phyloP scores from a whole-genome alignment of 2,329 filamentous ascomycete genomes.

The Alternaria dauci region DNA sequence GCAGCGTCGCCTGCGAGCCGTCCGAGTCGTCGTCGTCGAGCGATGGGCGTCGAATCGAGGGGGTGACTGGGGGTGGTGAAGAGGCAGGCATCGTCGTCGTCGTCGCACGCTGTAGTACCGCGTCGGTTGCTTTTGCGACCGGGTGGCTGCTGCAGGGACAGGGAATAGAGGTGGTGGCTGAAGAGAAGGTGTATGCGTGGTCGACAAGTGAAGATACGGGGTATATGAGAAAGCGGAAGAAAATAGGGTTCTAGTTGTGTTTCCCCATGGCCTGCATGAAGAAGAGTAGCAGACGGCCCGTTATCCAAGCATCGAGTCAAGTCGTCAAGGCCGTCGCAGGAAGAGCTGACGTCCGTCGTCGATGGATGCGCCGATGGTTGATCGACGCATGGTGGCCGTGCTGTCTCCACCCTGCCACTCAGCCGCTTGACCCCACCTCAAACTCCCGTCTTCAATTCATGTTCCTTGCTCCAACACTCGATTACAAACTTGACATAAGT shows the following conservation, averaged over 20 bases:
- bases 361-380: slow-evolving; percentile 8
- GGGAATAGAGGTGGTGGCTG: slow-evolving; percentile 5
- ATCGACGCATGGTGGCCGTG: slow-evolving; percentile 13
- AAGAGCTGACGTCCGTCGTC: slow-evolving; percentile 12
- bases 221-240: neutral
- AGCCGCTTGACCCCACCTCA: slow-evolving; percentile 15
- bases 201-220: neutral
- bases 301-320: slow-evolving; percentile 4
- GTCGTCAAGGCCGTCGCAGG: neutral
- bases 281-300: slow-evolving; percentile 9
- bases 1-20: slow-evolving; percentile 51
- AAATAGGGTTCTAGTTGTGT: slow-evolving; percentile 4
- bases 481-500: neutral
- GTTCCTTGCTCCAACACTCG: neutral
- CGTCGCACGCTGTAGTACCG: slow-evolving; percentile 3
- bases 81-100: slow-evolving; percentile 40
- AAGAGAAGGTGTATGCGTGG: neutral
- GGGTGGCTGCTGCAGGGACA: slow-evolving; percentile 17
- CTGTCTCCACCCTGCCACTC: slow-evolving; percentile 3
- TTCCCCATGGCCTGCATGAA: slow-evolving; percentile 38
- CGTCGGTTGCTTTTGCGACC: slow-evolving; percentile 13
- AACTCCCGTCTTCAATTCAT: neutral
- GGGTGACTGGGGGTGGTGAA: slow-evolving; percentile 46
- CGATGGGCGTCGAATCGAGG: slow-evolving; percentile 38
- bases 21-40: slow-evolving; percentile 51